Evolutionary conservation across 2,329 filamentous ascomycete genomes (phyloP).

Genomic region (Xylaria polymorpha): DNA sequence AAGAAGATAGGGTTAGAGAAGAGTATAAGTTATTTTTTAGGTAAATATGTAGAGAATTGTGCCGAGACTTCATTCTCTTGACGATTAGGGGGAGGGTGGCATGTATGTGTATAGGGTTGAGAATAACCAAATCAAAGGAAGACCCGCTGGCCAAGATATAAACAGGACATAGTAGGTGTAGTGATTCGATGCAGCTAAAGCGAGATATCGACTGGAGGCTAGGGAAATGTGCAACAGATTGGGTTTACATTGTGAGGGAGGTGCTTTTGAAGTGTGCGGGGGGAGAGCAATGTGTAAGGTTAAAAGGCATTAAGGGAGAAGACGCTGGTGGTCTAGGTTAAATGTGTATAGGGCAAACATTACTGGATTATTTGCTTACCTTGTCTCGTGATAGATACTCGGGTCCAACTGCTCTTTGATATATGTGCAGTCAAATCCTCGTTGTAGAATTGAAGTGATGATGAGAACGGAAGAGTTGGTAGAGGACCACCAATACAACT

Average conservation of each 20-base stretch:
- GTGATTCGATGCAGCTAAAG: background rate
- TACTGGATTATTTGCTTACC: constrained; percentile 4
- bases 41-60: background rate
- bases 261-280: background rate
- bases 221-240: background rate
- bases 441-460: background rate
- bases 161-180: background rate
- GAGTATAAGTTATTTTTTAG: background rate
- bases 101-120: background rate
- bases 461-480: background rate
- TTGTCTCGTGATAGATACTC: constrained; percentile 5
- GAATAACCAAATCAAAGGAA: background rate
- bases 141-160: background rate
- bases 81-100: background rate
- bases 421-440: constrained; percentile 1
- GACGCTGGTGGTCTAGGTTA: background rate
- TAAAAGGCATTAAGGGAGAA: background rate
- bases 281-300: background rate
- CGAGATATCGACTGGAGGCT: background rate
- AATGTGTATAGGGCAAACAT: background rate
- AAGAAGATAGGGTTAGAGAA: background rate
- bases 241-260: background rate
- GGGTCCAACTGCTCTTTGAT: background rate
- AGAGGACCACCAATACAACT: background rate
- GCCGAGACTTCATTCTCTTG: background rate